These are phyloP conservation scores for Phytophthora pistaciae DNA, from an alignment of 352 stramenopile genomes.

Conservation along the genomic window DNA sequence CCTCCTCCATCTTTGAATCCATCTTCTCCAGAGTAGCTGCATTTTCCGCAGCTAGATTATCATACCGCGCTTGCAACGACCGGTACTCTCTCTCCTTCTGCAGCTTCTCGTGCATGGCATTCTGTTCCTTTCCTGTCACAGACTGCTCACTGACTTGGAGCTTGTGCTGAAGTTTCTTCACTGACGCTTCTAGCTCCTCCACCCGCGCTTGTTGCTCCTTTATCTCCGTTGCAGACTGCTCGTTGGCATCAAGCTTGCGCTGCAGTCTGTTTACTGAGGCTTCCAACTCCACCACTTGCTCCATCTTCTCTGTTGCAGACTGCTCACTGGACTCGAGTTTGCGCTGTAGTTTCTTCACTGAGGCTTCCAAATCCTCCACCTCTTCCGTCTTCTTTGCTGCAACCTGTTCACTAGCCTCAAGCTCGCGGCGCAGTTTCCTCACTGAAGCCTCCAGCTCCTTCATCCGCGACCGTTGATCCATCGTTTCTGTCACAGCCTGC, in stretches of 20 bases:
- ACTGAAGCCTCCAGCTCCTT: conserved; percentile 42
- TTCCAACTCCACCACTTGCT: conserved; percentile 40
- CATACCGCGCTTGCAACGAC: conserved; percentile 40
- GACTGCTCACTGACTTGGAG: conserved; percentile 49
- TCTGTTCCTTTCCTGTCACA: conserved; percentile 51
- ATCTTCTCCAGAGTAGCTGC: conserved; percentile 26
- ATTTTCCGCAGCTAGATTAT: conserved; percentile 41
- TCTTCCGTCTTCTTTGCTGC: conserved; percentile 13
- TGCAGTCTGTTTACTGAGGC: conserved; percentile 40
- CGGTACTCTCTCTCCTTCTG: conserved; percentile 60
- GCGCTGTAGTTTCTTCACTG: background rate
- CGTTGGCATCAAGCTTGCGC: conserved; percentile 37
- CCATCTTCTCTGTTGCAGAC: conserved; percentile 1
- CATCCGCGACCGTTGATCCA: conserved; percentile 13
- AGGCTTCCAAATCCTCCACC: conserved; percentile 19
- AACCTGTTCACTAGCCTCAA: conserved; percentile 36
- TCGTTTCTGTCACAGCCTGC: background rate
- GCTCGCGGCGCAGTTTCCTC: conserved; percentile 42
- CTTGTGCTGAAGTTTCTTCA: conserved; percentile 47
- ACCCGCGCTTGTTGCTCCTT: conserved; percentile 25
- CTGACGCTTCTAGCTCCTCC: conserved; percentile 41
- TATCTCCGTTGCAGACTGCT: conserved; percentile 24
- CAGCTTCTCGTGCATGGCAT: conserved; percentile 58
- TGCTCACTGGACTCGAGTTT: background rate
- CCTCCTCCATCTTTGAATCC: conserved; percentile 34